Evolutionary conservation across 257 asterid species (phyloP), one percentile per base, ranked within the genome.

Genomic region (Rehmannia glutinosa): DNA sequence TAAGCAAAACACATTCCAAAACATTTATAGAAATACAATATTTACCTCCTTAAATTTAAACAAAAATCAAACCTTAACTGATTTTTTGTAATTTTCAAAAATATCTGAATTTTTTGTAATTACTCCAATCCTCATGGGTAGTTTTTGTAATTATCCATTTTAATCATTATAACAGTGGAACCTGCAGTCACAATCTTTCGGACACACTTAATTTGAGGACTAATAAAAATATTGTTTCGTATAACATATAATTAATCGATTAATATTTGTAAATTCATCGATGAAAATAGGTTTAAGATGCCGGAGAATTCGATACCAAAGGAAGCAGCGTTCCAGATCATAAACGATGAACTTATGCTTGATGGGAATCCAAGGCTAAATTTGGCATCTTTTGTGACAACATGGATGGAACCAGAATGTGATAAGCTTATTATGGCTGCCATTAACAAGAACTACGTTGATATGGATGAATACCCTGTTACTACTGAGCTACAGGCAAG

Each of bases 401-500:
- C 98, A 1, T 92, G 97, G 97, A 89, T 92, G 98, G 98, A 92
- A 66, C 98, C 98, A 0, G 98, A 92, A 73, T 92, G 98, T 43
- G 95, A 92, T 20, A 89, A 92, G 78, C 85, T 92, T 0, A 85
- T 89, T 1, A 92, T 92, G 97, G 85, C 66, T 19, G 28, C 92
- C 36, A 75, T 92, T 69, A 92, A 89, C 72, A 92, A 92, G 35
- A 89, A 92, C 54, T 92, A 92, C 32, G 97, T 92, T 8, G 98
- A 92, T 76, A 92, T 92, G 98, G 98, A 92, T 80, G 98, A 92
- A 56, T 92, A 92, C 62, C 97, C 97, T 1, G 96, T 92, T 41
- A 92, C 97, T 36, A 92, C 98, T 53, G 98, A 92, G 70, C 81
- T 92, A 19, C 98, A 92, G 94, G 98, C 68, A 75, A 75, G 24